Conservation (phyloP, 106 monocot species). For the Iris macrosiphon region DNA sequence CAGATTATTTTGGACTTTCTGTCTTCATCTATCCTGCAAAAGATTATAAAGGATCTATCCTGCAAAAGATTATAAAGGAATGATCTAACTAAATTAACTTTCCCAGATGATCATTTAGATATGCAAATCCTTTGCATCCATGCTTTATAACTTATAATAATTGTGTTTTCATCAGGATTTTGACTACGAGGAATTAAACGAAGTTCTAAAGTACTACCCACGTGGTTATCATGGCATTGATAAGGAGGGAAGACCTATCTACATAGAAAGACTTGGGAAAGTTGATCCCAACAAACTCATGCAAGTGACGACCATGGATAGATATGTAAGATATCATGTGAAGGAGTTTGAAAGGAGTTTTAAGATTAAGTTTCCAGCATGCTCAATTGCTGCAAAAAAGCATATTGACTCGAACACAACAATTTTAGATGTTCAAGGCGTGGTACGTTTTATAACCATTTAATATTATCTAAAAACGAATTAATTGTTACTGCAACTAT, state of each 20-base stretch:
- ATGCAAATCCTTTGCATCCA: background rate
- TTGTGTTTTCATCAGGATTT: constrained; percentile 40
- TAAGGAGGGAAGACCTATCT: constrained; percentile 70
- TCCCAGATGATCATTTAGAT: background rate
- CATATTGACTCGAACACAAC: constrained; percentile 81
- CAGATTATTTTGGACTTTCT: background rate
- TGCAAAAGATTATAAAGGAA: too few species aligned
- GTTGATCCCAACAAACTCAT: constrained; percentile 60
- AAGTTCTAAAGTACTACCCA: constrained; percentile 59
- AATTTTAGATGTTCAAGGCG: constrained; percentile 84
- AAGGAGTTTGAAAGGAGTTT: constrained; percentile 62
- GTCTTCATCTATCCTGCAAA: background rate
- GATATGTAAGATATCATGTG: constrained; percentile 61
- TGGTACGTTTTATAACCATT: constrained; percentile 34
- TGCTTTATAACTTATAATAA: too few species aligned
- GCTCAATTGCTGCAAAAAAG: constrained; percentile 70
- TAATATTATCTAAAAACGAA: background rate
- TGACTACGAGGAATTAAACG: constrained; percentile 44
- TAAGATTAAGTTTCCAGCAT: constrained; percentile 69
- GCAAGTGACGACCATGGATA: constrained; percentile 74
- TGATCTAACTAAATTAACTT: too few species aligned
- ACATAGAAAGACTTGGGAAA: constrained; percentile 64
- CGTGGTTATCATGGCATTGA: constrained; percentile 76
- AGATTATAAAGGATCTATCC: too few species aligned
- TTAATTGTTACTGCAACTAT: constrained; percentile 2